These are phyloP conservation scores for Nosema bombycis DNA, from an alignment of 371 early-diverging fungal genomes.

Conservation along the genomic window DNA sequence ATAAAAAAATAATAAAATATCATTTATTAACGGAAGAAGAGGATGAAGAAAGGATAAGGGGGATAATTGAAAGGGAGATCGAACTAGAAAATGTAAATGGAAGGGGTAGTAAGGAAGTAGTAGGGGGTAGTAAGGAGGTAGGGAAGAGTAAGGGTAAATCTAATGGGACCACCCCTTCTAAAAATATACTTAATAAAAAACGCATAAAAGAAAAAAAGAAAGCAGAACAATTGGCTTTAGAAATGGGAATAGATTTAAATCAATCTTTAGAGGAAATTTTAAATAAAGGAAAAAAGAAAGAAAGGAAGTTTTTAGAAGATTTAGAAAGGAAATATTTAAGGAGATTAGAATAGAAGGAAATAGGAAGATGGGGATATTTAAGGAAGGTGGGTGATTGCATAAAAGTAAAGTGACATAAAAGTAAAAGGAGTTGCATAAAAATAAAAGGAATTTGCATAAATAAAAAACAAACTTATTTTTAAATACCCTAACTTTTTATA, in stretches of 20 bases:
- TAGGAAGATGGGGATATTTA: not conserved
- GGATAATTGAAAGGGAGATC: constrained; percentile 43
- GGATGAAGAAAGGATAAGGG: constrained; percentile 54
- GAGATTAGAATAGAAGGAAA: constrained; percentile 1
- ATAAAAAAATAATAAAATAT: constrained; percentile 54
- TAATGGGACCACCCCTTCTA: too few relatives aligned
- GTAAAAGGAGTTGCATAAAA: not conserved
- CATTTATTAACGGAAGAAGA: constrained; percentile 50
- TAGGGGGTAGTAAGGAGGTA: constrained; percentile 19
- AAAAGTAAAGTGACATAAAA: not conserved
- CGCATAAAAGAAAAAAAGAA: constrained; percentile 41
- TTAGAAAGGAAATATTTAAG: constrained; percentile 43
- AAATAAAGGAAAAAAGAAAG: constrained; percentile 25
- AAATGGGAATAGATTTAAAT: constrained; percentile 34
- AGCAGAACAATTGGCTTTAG: constrained; percentile 49
- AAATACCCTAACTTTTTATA: not conserved
- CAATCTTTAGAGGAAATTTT: constrained; percentile 12
- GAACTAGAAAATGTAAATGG: constrained; percentile 26
- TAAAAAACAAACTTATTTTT: not conserved
- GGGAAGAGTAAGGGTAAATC: too few relatives aligned
- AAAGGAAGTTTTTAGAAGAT: constrained; percentile 34
- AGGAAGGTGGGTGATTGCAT: too few relatives aligned
- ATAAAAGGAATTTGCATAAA: not conserved
- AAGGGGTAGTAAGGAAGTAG: constrained; percentile 42
- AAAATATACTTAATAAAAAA: constrained; percentile 26